phyloP scores from a whole-genome alignment of 2,329 filamentous ascomycete genomes.

The Sclerotinia trifoliorum region DNA sequence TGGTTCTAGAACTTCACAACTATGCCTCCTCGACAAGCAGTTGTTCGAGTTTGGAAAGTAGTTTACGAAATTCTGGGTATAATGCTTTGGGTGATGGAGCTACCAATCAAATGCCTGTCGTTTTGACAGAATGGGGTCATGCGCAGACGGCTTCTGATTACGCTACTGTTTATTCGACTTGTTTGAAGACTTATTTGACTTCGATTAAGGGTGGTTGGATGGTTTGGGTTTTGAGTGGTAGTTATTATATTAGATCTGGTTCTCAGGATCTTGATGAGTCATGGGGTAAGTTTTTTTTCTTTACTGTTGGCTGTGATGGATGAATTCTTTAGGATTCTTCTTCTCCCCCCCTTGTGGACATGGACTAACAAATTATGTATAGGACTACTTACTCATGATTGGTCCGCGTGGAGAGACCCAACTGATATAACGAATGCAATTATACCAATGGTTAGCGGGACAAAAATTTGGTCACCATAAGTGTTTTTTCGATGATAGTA shows the following conservation, averaged over 20 bases:
- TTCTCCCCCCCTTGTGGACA: no score
- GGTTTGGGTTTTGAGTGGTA: conserved; percentile 59
- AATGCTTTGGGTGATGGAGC: conserved; percentile 41
- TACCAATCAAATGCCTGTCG: conserved; percentile 43
- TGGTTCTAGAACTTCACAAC: conserved; percentile 49
- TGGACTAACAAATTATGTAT: not conserved
- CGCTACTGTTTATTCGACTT: conserved; percentile 50
- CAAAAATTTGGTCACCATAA: conserved; percentile 18
- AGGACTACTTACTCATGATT: conserved; percentile 19
- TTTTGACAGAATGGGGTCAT: conserved; percentile 49
- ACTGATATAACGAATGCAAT: not conserved
- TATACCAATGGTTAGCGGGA: conserved; percentile 18
- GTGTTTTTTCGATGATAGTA: not conserved
- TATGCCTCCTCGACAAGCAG: not conserved
- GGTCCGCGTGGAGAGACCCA: conserved; percentile 19
- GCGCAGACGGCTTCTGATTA: conserved; percentile 46
- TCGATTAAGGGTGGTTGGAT: conserved; percentile 51
- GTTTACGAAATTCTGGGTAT: conserved; percentile 44
- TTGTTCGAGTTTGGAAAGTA: conserved; percentile 38
- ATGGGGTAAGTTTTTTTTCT: conserved; percentile 50
- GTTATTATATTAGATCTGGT: conserved; percentile 56
- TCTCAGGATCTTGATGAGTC: conserved; percentile 55
- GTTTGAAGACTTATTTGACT: conserved; percentile 45
- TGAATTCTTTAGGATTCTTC: no score
- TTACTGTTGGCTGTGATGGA: not conserved